Conservation (phyloP, 2,329 filamentous ascomycete genomes). For the Fusarium neocosmosporiellum region DNA sequence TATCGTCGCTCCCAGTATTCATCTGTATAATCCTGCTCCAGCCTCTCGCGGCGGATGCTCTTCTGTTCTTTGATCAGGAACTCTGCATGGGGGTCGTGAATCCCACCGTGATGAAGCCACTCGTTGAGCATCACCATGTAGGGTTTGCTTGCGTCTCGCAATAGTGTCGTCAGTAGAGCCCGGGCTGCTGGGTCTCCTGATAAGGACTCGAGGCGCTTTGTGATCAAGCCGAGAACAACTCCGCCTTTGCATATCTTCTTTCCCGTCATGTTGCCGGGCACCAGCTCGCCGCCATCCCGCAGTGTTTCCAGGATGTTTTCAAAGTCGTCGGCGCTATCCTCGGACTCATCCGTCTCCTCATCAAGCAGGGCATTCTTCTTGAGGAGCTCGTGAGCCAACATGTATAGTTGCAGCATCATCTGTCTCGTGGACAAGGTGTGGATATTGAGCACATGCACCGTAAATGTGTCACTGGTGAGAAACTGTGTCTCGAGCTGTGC, state of each 20-base stretch:
- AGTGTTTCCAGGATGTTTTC: slow-evolving; percentile 94
- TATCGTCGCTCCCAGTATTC: slow-evolving; percentile 99
- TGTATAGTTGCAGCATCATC: slow-evolving; percentile 91
- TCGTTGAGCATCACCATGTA: slow-evolving; percentile 99
- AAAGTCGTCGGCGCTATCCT: slow-evolving; percentile 83
- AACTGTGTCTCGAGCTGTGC: slow-evolving; percentile 95
- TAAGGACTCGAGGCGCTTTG: slow-evolving; percentile 85
- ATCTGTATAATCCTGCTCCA: slow-evolving; percentile 97
- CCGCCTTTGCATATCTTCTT: slow-evolving; percentile 98
- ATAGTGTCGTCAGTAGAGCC: slow-evolving; percentile 80
- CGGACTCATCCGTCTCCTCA: slow-evolving; percentile 78
- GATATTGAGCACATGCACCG: slow-evolving; percentile 90
- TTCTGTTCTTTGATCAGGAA: slow-evolving; percentile 97
- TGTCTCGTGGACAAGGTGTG: slow-evolving; percentile 91
- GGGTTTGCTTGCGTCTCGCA: slow-evolving; percentile 89
- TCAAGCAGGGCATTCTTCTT: slow-evolving; percentile 90
- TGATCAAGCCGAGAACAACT: slow-evolving; percentile 88
- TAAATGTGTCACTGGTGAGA: slow-evolving; percentile 88
- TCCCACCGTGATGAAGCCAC: slow-evolving; percentile 96
- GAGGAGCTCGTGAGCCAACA: slow-evolving; percentile 85
- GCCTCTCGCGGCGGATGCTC: slow-evolving; percentile 88
- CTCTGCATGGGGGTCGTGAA: slow-evolving; percentile 92
- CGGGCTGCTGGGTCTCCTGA: slow-evolving; percentile 93
- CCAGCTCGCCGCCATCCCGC: slow-evolving; percentile 84
- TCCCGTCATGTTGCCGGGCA: slow-evolving; percentile 80